A percentile compares a stretch with the other conserved stretches of the same genome.
These are phyloP conservation scores for Pythium utonaiense DNA, from an alignment of 352 stramenopile species.

Conservation along the genomic window DNA sequence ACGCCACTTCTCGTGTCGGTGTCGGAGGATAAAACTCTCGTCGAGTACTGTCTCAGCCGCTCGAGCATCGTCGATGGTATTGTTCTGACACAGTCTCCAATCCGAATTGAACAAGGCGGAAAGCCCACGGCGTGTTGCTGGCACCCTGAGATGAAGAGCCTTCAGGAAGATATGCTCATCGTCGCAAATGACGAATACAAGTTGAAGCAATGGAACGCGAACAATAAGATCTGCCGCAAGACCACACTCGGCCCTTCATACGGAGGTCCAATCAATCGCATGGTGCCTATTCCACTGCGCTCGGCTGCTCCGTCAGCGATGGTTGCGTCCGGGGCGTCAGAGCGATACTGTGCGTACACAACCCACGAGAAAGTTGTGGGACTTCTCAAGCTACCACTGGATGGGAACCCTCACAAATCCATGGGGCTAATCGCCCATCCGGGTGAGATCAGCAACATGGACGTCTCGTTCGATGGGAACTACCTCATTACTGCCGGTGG, in stretches of 20 bases:
- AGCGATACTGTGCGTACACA: conserved; percentile 79
- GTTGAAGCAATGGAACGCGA: conserved; percentile 90
- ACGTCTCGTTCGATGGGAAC: conserved; percentile 80
- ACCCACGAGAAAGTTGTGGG: conserved; percentile 84
- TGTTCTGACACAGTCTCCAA: conserved; percentile 61
- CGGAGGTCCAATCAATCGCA: conserved; percentile 81
- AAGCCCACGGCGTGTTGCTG: conserved; percentile 88
- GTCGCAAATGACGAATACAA: conserved; percentile 93
- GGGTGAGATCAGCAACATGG: conserved; percentile 81
- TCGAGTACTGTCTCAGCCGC: conserved; percentile 86
- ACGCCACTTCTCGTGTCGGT: conserved; percentile 83
- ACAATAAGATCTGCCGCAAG: conserved; percentile 89
- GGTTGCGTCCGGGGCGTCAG: conserved; percentile 23
- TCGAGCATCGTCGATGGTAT: conserved; percentile 87
- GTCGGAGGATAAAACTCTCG: conserved; percentile 80
- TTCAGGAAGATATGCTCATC: conserved; percentile 88
- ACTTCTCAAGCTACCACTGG: conserved; percentile 85
- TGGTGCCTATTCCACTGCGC: conserved; percentile 59
- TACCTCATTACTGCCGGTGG: conserved; percentile 88
- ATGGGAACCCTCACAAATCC: conserved; percentile 89
- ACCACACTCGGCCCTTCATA: conserved; percentile 90
- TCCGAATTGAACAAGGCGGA: conserved; percentile 81
- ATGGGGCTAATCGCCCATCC: conserved; percentile 93
- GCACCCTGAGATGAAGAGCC: conserved; percentile 73
- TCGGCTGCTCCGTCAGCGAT: conserved; percentile 6